Evolutionary conservation across 1,139 yeast species (phyloP).

Genomic region (Magnusiomyces suaveolens): DNA sequence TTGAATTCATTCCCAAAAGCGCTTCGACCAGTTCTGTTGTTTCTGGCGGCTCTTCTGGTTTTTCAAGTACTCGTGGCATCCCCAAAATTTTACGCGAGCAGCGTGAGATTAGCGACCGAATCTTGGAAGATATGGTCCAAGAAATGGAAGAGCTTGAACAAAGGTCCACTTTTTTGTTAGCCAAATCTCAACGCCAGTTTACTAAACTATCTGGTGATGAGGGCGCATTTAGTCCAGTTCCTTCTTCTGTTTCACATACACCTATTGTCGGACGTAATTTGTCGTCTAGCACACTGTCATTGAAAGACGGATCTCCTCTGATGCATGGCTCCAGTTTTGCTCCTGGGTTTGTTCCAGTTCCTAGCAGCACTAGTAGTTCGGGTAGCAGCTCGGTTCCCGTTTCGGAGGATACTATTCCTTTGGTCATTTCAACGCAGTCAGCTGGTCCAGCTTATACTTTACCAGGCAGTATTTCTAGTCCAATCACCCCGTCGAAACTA

Average conservation of each 20-base stretch:
- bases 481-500: not conserved
- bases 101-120: slow-evolving; percentile 20
- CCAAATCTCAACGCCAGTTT: slow-evolving; percentile 7
- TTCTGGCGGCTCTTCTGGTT: slow-evolving; percentile 1
- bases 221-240: not conserved
- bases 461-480: not conserved
- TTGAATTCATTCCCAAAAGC: not conserved
- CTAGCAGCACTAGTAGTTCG: not conserved
- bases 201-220: not conserved
- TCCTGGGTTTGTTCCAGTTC: not conserved
- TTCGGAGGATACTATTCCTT: not conserved
- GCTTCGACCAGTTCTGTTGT: not conserved
- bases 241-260: not conserved
- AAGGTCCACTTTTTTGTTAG: slow-evolving; percentile 21
- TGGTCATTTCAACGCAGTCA: not conserved
- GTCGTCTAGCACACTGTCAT: not conserved
- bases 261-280: not conserved
- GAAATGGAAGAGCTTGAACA: slow-evolving; percentile 25
- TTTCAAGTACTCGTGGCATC: slow-evolving; percentile 1
- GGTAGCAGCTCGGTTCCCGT: not conserved
- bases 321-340: not conserved
- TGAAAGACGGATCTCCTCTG: not conserved
- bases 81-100: slow-evolving; percentile 13
- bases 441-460: too few species aligned
- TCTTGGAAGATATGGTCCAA: slow-evolving; percentile 25